phyloP scores from a whole-genome alignment of 495 filamentous ascomycete genomes.

The Xylaria palmicola region DNA sequence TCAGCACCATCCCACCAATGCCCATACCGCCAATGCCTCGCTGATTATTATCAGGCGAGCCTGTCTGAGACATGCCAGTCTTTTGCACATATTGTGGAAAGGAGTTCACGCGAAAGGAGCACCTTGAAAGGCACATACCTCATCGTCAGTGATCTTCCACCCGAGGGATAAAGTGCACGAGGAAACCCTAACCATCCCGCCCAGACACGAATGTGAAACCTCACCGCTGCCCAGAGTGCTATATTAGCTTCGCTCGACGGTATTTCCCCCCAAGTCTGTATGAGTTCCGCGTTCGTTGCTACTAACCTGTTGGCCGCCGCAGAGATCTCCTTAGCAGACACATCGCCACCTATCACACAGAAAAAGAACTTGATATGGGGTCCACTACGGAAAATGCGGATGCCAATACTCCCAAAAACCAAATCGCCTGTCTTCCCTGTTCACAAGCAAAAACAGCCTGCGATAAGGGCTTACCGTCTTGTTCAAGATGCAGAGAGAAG shows the following conservation, averaged over 20 bases:
- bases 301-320: slow-evolving; percentile 29
- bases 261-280: slow-evolving; percentile 28
- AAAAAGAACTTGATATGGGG: slow-evolving; percentile 39
- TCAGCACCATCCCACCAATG: neutral
- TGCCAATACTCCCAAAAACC: slow-evolving; percentile 38
- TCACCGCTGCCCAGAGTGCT: slow-evolving; percentile 57
- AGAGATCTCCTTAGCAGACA: slow-evolving; percentile 63
- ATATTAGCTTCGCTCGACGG: slow-evolving; percentile 62
- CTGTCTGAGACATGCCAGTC: slow-evolving; percentile 36
- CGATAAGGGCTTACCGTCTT: slow-evolving; percentile 62
- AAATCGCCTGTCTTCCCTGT: slow-evolving; percentile 60
- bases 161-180: neutral
- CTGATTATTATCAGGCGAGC: neutral
- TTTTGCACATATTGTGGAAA: slow-evolving; percentile 65
- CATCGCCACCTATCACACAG: slow-evolving; percentile 51
- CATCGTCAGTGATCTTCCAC: slow-evolving; percentile 47
- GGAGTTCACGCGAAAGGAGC: slow-evolving; percentile 64
- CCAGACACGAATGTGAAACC: slow-evolving; percentile 67
- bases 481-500: slow-evolving; percentile 56
- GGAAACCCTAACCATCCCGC: slow-evolving; percentile 21
- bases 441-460: slow-evolving; percentile 66
- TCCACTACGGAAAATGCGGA: slow-evolving; percentile 37
- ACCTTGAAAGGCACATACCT: slow-evolving; percentile 62
- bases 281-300: neutral
- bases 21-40: neutral